Percentiles rank a stretch among this genome's conserved stretches.
Conservation (phyloP, 352 stramenopile species). For the Pythium brachiatum region DNA sequence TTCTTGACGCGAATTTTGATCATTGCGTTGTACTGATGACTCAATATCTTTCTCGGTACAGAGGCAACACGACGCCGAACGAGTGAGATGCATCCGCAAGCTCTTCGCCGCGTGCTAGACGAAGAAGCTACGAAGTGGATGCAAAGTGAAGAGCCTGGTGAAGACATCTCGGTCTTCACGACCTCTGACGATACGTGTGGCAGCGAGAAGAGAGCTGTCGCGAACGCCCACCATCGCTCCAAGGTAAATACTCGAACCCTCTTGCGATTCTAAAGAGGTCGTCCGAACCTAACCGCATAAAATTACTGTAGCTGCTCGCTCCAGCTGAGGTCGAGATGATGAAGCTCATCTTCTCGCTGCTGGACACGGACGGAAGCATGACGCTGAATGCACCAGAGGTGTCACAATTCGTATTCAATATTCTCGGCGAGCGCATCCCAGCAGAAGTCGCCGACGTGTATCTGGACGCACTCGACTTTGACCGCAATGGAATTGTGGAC, state of each 20-base stretch:
- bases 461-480: slow-evolving; percentile 68
- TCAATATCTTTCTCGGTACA: background rate
- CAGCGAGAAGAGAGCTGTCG: background rate
- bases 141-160: slow-evolving; percentile 39
- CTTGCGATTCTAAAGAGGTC: background rate
- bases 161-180: slow-evolving; percentile 9
- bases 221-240: slow-evolving; percentile 11
- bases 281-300: too few species aligned
- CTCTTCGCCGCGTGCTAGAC: slow-evolving; percentile 59
- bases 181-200: background rate
- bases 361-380: slow-evolving; percentile 76
- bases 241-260: background rate
- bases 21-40: too few species aligned
- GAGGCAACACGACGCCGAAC: slow-evolving; percentile 50
- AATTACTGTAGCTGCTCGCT: slow-evolving; percentile 41
- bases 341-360: slow-evolving; percentile 79
- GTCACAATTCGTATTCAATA: slow-evolving; percentile 68
- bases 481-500: slow-evolving; percentile 69
- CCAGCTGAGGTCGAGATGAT: slow-evolving; percentile 67
- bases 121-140: slow-evolving; percentile 71
- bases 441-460: slow-evolving; percentile 50
- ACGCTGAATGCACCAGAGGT: slow-evolving; percentile 53
- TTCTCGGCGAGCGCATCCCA: slow-evolving; percentile 70
- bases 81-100: slow-evolving; percentile 78
- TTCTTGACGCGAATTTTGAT: too few species aligned